Evolutionary conservation across 192 early-diverging fungal species (phyloP), one percentile per base, ranked within the genome.

Genomic region (Backusella psychrophila): DNA sequence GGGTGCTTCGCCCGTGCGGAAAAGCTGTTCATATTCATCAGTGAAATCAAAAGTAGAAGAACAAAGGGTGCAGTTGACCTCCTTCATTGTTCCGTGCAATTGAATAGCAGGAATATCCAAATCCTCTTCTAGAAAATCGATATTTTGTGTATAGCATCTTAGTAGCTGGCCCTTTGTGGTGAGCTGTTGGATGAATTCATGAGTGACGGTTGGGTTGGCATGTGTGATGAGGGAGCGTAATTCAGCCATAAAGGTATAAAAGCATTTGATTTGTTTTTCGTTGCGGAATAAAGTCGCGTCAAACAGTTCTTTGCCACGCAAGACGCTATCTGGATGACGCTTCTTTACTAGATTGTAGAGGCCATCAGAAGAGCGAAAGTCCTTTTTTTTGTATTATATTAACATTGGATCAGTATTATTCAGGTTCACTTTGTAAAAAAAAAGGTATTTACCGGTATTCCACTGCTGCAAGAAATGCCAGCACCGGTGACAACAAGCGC

Each of bases 91-190:
- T 3, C 97, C 96, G 82, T 99, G 97, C 17, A 98, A 87, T 85
- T 96, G 95, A 17, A 99, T 93, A 0, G 96, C 93, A 66, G 89
- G 85, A 77, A 95, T 73, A 23, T 91, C 90, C 1, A 94, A 82
- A 31, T 89, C 85, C 56, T 89, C 88, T 77, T 98, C 97, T 14
- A 99, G 84, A 77, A 93, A 91, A 77, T 99, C 97, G 73, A 98
- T 99, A 80, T 99, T 99, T 83, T 97, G 97, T 26, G 97, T 97
- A 70, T 99, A 99, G 82, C 94, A 96, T 8, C 97, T 82, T 17
- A 96, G 72, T 1, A 99, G 87, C 78, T 95, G 92, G 15, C 92
- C 91, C 5, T 82, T 77, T 19, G 92, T 89, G n/a, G 91, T 87
- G 1, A 99, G 81, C 56, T 86, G 77, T 46, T 92, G 91, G 71